These are phyloP conservation scores for Termitomyces heimii DNA, from an alignment of 768 basidiomycete species.

Conservation along the genomic window DNA sequence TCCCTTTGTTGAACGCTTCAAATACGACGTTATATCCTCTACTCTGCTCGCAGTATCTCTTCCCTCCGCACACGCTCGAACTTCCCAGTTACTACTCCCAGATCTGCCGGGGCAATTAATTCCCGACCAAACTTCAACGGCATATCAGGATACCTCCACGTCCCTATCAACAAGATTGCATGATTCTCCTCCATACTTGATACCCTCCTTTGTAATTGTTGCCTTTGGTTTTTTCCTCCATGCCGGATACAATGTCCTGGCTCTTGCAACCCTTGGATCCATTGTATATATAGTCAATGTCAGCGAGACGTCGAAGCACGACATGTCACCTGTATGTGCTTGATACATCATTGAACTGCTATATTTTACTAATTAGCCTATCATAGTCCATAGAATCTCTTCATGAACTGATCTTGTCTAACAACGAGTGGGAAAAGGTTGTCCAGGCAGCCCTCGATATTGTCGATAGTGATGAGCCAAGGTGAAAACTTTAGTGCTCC, in stretches of 20 bases:
- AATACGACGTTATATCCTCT: conserved; percentile 79
- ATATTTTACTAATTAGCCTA: conserved; percentile 5
- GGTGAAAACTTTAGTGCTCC: conserved; percentile 30
- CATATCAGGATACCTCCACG: conserved; percentile 15
- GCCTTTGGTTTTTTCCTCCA: conserved; percentile 34
- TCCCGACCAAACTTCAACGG: conserved; percentile 38
- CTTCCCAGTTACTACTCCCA: conserved; percentile 34
- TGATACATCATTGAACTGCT: not conserved
- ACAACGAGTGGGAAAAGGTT: conserved; percentile 67
- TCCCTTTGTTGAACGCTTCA: conserved; percentile 73
- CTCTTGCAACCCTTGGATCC: conserved; percentile 31
- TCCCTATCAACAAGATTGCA: conserved; percentile 18
- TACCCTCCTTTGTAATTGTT: conserved; percentile 32
- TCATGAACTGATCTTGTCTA: conserved; percentile 61
- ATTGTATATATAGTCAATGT: conserved; percentile 29
- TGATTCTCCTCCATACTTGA: conserved; percentile 34
- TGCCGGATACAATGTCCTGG: conserved; percentile 35
- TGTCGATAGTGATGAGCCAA: conserved; percentile 67
- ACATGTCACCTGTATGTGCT: conserved; percentile 49
- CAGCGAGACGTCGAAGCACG: conserved; percentile 33
- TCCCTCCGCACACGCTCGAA: conserved; percentile 29
- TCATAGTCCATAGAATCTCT: conserved; percentile 59
- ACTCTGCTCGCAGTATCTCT: conserved; percentile 58
- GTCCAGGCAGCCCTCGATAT: conserved; percentile 62
- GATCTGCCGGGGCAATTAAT: conserved; percentile 31